Evolutionary conservation across 2,329 filamentous ascomycete species (phyloP).

Genomic region (Parastagonospora avenae): DNA sequence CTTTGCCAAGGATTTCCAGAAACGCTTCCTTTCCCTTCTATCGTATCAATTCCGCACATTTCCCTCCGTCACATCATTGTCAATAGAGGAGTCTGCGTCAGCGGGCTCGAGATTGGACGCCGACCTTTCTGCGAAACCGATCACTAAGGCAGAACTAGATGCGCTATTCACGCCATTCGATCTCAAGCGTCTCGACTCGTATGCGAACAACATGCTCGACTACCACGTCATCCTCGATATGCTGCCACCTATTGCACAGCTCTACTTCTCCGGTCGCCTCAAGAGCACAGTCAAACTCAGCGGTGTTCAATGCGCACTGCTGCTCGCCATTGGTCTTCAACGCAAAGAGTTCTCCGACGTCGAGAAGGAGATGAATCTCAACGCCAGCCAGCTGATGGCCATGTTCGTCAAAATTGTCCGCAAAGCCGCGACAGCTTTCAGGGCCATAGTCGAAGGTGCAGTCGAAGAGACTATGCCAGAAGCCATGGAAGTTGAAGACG

Average conservation of each 20-base stretch:
- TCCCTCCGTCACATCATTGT: conserved; percentile 75
- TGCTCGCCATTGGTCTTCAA: conserved; percentile 87
- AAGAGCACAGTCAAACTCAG: conserved; percentile 70
- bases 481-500: conserved; percentile 44
- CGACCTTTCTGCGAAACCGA: conserved; percentile 55
- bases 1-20: conserved; percentile 91
- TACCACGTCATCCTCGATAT: conserved; percentile 97
- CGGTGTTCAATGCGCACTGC: conserved; percentile 82
- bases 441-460: conserved; percentile 73
- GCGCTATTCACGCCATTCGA: conserved; percentile 84
- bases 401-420: conserved; percentile 98
- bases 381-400: conserved; percentile 79
- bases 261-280: conserved; percentile 85
- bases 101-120: conserved; percentile 70
- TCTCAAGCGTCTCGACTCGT: conserved; percentile 91
- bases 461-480: conserved; percentile 57
- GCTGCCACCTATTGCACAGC: conserved; percentile 76
- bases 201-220: conserved; percentile 95
- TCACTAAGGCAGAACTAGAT: conserved; percentile 80
- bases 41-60: conserved; percentile 93
- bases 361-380: conserved; percentile 76
- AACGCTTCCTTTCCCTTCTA: conserved; percentile 85
- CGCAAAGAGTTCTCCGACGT: conserved; percentile 83
- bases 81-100: conserved; percentile 84
- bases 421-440: conserved; percentile 82